Evolutionary conservation across 192 early-diverging fungal genomes (phyloP).

Genomic region (Rhizophagus sp.): DNA sequence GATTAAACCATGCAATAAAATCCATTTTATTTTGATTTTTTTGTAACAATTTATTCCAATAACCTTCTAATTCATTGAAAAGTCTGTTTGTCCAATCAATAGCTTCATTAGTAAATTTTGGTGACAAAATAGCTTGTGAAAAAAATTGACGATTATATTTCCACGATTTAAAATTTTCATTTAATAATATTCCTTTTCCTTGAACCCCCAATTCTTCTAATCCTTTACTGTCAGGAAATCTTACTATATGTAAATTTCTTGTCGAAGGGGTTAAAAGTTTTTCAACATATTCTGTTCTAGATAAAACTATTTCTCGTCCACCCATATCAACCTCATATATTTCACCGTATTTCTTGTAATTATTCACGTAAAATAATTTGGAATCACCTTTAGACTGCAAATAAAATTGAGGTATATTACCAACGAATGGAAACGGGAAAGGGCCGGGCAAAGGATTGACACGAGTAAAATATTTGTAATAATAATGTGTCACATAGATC

Average conservation of each 20-base stretch:
- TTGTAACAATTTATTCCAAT: not conserved
- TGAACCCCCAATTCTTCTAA: not conserved
- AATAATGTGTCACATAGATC: not conserved
- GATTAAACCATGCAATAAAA: conserved; percentile 5
- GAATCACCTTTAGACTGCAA: not conserved
- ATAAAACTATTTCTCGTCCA: not conserved
- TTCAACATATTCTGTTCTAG: not conserved
- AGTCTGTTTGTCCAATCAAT: not conserved
- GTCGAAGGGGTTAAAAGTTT: conserved; percentile 10
- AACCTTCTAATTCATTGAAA: not conserved
- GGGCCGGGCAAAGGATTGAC: conserved; percentile 7
- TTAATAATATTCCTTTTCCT: not conserved
- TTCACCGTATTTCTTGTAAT: conserved; percentile 17
- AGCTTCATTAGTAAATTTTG: not conserved
- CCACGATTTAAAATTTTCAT: conserved; percentile 4
- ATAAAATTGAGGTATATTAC: too few species aligned
- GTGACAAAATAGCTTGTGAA: not conserved
- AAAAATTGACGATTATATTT: conserved; percentile 13
- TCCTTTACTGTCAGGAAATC: not conserved
- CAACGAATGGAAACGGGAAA: conserved; percentile 6
- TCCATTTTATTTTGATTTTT: not conserved
- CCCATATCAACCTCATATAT: conserved; percentile 13
- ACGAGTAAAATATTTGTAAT: conserved; percentile 6
- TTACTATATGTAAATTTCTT: not conserved
- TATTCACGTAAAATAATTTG: not conserved